Conservation (phyloP, 257 asterid genomes). For the Verbascum thapsus region DNA sequence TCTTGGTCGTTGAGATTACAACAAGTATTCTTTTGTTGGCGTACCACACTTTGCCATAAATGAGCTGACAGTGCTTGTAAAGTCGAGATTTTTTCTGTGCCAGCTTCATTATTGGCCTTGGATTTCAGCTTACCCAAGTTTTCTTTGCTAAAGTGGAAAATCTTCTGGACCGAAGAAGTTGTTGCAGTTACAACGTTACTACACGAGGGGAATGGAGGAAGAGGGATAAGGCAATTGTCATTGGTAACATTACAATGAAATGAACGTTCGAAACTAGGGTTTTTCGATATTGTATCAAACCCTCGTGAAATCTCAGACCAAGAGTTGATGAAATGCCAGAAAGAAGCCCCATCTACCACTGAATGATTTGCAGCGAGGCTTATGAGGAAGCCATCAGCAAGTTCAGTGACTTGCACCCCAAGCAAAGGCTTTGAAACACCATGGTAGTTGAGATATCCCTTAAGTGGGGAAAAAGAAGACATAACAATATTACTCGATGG, state of each 20-base stretch:
- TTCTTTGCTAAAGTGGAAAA: conserved; percentile 41
- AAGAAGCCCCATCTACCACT: conserved; percentile 37
- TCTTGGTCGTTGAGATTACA: neutral
- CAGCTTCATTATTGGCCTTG: conserved; percentile 39
- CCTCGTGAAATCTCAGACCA: conserved; percentile 54
- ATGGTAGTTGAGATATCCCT: conserved; percentile 26
- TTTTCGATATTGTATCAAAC: conserved; percentile 5
- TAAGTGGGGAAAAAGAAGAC: conserved; percentile 35
- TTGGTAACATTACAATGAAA: conserved; percentile 21
- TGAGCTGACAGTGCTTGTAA: conserved; percentile 50
- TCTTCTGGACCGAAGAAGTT: conserved; percentile 17
- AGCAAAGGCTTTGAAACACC: conserved; percentile 39
- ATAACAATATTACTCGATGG: conserved; percentile 23
- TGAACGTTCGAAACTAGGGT: conserved; percentile 37
- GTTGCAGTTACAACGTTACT: too few species aligned
- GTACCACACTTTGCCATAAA: conserved; percentile 39
- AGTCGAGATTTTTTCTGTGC: conserved; percentile 31
- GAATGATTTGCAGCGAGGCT: conserved; percentile 43
- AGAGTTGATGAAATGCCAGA: conserved; percentile 53
- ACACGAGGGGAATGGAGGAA: conserved; percentile 32
- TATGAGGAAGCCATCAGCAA: conserved; percentile 43
- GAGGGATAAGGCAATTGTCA: too few species aligned
- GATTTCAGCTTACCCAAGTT: conserved; percentile 32
- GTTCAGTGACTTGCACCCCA: too few species aligned
- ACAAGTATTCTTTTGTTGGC: neutral